Evolutionary conservation across 805 yeast species (phyloP), one percentile per base, ranked within the genome.

Genomic region (Candida taoyuanica): DNA sequence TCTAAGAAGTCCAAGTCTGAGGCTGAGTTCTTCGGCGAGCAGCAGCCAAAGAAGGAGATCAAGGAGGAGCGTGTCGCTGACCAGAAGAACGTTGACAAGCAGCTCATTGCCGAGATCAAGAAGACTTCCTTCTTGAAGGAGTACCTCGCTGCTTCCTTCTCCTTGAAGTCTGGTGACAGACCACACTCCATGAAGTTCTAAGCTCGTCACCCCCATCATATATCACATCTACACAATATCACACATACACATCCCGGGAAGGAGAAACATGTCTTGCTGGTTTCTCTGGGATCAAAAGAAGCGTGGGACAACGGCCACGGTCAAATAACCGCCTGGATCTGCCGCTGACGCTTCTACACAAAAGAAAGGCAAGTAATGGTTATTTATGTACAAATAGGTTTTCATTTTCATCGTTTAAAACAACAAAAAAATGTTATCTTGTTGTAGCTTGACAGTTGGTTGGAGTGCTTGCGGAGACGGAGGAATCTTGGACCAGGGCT

Each of bases 161-260:
- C 96, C 60, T 81, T 91, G 73, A 89, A 87, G 85, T 81, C 77
- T 74, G 98, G 98, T 73, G 98, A 91, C 81, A 87, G 76, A 72
- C 98, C 98, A 65, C 98, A 91, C 74, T 81, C 85, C 70, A 87
- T 93, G 84, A 87, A 85, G 78, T 91, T 93, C 74, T 91, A 88
- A 83, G 36, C 32, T 16, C 17, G 28, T 15, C 18, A 18, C 3
- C 3, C 11, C 31, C n/a, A 8, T 11, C 9, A 8, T 21, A 21
- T 21, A 7, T 21, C 24, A 21, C 33, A 28, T 28, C 30, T 19
- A 12, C 16, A 31, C 17, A 16, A 18, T n/a, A 25, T 28, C 33
- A 17, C 13, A 20, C 32, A n/a, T 12, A 27, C 40, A 36, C 17
- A 25, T 17, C 18, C 29, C 5, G 11, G 24, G 11, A 21, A 21